Evolutionary conservation across 108 stramenopile species (phyloP).

Genomic region (Fistulifera pelliculosa): DNA sequence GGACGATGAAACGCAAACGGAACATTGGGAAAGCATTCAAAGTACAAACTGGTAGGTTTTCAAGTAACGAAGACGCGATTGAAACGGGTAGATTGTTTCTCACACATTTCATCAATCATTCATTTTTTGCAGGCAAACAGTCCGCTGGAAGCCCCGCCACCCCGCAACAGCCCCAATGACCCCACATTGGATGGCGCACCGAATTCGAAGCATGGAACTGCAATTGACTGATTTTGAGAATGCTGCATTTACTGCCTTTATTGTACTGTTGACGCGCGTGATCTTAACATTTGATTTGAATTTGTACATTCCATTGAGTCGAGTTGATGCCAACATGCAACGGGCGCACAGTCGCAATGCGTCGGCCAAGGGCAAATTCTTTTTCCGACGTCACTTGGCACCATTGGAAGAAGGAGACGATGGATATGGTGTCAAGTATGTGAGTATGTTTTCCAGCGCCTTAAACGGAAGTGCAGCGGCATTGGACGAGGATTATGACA

Average conservation of each 20-base stretch:
- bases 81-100: background rate
- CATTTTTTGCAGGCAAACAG: constrained; percentile 63
- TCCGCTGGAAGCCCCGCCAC: constrained; percentile 99
- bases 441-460: constrained; percentile 68
- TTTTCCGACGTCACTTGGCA: constrained; percentile 91
- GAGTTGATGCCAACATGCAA: constrained; percentile 98
- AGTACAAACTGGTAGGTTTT: constrained; percentile 92
- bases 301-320: constrained; percentile 91
- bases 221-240: constrained; percentile 98
- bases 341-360: constrained; percentile 90
- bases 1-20: constrained; percentile 86
- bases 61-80: background rate
- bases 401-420: constrained; percentile 83
- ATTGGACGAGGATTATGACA: constrained; percentile 17
- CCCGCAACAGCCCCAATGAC: constrained; percentile 72
- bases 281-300: constrained; percentile 98
- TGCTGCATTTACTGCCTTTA: constrained; percentile 94
- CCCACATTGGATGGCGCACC: constrained; percentile 97
- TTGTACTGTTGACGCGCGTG: constrained; percentile 88
- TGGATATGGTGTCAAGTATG: constrained; percentile 75
- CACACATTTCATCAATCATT: background rate
- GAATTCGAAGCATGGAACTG: constrained; percentile 98
- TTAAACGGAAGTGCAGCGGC: constrained; percentile 23
- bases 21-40: constrained; percentile 98
- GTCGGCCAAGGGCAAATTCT: constrained; percentile 82